These are phyloP conservation scores for Cicer bijugum DNA, from an alignment of 306 rosid genomes.

Conservation along the genomic window DNA sequence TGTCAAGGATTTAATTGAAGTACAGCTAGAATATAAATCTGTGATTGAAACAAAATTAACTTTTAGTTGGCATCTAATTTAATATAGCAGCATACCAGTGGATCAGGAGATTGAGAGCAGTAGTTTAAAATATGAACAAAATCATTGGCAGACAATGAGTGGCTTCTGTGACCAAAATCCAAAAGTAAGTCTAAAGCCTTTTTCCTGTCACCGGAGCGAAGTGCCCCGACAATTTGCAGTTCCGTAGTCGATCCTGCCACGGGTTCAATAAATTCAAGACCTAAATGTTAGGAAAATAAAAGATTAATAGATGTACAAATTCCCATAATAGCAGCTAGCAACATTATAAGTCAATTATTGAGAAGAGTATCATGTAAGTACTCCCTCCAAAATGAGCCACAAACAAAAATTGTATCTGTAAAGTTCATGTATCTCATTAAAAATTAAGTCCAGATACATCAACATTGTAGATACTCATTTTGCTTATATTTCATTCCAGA, in stretches of 20 bases:
- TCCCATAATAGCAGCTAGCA: not conserved
- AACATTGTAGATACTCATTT: no score
- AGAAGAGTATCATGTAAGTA: not conserved
- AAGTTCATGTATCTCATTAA: no score
- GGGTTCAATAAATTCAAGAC: conserved; percentile 40
- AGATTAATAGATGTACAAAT: not conserved
- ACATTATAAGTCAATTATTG: not conserved
- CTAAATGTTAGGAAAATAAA: conserved; percentile 44
- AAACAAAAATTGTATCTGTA: no score
- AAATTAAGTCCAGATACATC: no score
- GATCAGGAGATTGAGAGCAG: conserved; percentile 79
- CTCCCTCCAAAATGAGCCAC: no score
- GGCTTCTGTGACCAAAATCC: conserved; percentile 57
- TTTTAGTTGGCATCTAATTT: conserved; percentile 4
- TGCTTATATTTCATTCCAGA: no score
- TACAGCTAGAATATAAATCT: conserved; percentile 22
- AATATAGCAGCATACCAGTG: conserved; percentile 64
- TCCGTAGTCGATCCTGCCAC: conserved; percentile 54
- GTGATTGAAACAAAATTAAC: conserved; percentile 22
- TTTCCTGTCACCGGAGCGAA: conserved; percentile 60
- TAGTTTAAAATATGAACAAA: conserved; percentile 62
- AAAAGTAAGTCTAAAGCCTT: conserved; percentile 68
- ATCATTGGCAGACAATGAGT: conserved; percentile 57
- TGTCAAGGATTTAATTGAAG: not conserved
- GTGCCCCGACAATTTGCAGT: conserved; percentile 66